phyloP scores from a whole-genome alignment of 225 moss, liverwort and hornwort genomes.

The Pseudoscleropodium purum region DNA sequence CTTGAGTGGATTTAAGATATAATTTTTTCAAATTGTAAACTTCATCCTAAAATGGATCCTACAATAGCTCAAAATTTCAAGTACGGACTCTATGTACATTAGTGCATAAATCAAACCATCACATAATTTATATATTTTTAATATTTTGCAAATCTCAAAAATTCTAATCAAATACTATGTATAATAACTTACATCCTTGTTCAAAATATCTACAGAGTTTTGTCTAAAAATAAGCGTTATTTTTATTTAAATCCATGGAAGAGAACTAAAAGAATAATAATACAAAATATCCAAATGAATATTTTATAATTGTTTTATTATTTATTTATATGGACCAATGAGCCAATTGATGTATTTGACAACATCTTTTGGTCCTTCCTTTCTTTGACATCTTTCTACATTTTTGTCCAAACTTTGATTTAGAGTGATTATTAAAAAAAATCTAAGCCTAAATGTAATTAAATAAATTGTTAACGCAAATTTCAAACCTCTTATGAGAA shows the following conservation, averaged over 20 bases:
- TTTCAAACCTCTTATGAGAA: neutral
- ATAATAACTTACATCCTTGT: neutral
- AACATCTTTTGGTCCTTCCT: rapidly evolving
- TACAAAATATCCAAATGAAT: neutral
- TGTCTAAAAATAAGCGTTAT: rapidly evolving
- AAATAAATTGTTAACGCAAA: no score
- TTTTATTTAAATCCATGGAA: no score
- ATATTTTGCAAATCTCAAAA: neutral
- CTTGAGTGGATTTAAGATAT: neutral
- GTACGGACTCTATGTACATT: rapidly evolving
- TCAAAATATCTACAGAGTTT: rapidly evolving
- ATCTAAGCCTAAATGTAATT: neutral
- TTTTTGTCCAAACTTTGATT: neutral
- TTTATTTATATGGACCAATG: neutral
- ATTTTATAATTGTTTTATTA: neutral
- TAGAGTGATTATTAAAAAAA: neutral
- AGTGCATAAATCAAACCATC: rapidly evolving
- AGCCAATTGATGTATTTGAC: neutral
- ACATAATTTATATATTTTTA: neutral
- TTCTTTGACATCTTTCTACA: neutral
- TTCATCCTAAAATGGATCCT: rapidly evolving
- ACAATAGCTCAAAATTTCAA: neutral
- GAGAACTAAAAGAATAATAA: neutral
- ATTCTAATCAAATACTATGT: neutral
- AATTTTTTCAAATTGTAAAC: neutral